These are phyloP conservation scores for Fistulina hepatica DNA, from an alignment of 1,284 basidiomycete species.

Conservation along the genomic window DNA sequence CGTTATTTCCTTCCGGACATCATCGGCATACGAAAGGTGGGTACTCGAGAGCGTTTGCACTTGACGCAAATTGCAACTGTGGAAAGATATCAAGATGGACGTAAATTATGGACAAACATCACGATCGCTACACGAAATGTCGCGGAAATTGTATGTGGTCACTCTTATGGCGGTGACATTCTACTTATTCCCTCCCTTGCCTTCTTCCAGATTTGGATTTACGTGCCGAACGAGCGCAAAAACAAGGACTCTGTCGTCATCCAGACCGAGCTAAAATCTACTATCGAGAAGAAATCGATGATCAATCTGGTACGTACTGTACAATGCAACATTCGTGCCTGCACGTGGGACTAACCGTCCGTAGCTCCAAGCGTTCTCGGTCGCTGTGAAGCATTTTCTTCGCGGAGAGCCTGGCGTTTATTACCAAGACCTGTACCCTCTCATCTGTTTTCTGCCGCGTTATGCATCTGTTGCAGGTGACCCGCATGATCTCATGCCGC, in stretches of 20 bases:
- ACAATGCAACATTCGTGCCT: not conserved
- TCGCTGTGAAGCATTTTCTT: constrained; percentile 56
- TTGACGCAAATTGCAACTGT: not conserved
- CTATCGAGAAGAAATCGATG: constrained; percentile 67
- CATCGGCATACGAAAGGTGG: constrained; percentile 61
- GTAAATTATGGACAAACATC: constrained; percentile 55
- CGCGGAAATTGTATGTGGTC: constrained; percentile 34
- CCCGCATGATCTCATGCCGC: constrained; percentile 40
- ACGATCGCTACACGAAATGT: constrained; percentile 41
- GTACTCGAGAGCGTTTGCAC: constrained; percentile 13
- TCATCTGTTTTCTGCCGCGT: constrained; percentile 51
- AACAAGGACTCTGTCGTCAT: constrained; percentile 30
- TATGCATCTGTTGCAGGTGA: constrained; percentile 31
- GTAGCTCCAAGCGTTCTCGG: constrained; percentile 52
- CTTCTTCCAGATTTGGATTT: constrained; percentile 45
- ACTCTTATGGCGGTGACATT: too few species aligned
- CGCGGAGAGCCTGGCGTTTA: constrained; percentile 51
- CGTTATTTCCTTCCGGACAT: constrained; percentile 57
- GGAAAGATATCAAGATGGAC: constrained; percentile 45
- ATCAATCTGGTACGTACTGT: constrained; percentile 47
- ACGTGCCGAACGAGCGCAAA: constrained; percentile 38
- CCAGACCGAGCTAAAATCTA: constrained; percentile 22
- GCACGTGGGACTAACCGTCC: not conserved
- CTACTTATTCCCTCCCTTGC: constrained; percentile 1
- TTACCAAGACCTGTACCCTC: constrained; percentile 54